Evolutionary conservation across 2,329 filamentous ascomycete genomes (phyloP).

Genomic region (Lachnellula hyalina): DNA sequence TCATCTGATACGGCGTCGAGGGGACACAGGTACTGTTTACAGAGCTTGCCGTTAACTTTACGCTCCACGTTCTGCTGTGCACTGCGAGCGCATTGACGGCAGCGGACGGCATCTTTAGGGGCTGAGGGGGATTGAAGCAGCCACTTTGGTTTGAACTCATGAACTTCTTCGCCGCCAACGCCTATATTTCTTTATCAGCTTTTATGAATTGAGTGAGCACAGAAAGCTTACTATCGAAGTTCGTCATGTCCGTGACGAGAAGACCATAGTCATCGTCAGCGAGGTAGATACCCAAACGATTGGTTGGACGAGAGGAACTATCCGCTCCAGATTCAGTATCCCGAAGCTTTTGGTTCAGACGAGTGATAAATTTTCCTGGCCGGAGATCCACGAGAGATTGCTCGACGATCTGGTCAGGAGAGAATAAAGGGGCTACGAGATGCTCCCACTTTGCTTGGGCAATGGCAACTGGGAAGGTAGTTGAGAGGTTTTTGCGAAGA

Average conservation of each 20-base stretch:
- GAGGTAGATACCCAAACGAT: conserved; percentile 46
- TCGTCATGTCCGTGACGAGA: conserved; percentile 69
- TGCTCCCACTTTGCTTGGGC: conserved; percentile 43
- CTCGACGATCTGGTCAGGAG: conserved; percentile 46
- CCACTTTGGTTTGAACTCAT: conserved; percentile 86
- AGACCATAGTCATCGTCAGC: conserved; percentile 58
- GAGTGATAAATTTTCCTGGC: conserved; percentile 35
- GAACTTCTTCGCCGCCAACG: conserved; percentile 36
- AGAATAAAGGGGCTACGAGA: conserved; percentile 51
- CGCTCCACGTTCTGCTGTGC: conserved; percentile 17
- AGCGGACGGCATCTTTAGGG: conserved; percentile 56
- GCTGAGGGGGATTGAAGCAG: conserved; percentile 70
- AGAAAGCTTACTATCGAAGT: conserved; percentile 13
- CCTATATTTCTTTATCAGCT: neutral
- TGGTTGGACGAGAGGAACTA: conserved; percentile 35
- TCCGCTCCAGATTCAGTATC: neutral
- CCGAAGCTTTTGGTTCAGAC: conserved; percentile 50
- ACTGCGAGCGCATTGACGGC: conserved; percentile 64
- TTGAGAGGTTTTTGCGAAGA: conserved; percentile 52
- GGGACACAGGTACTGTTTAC: conserved; percentile 50
- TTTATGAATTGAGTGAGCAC: neutral
- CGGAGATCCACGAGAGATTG: conserved; percentile 49
- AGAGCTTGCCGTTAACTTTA: conserved; percentile 10
- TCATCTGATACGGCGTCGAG: conserved; percentile 55
- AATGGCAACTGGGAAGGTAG: conserved; percentile 39